Evolutionary conservation across 805 yeast species (phyloP), one percentile per base, ranked within the genome.

Genomic region (Barnettozyma wickerhamii): DNA sequence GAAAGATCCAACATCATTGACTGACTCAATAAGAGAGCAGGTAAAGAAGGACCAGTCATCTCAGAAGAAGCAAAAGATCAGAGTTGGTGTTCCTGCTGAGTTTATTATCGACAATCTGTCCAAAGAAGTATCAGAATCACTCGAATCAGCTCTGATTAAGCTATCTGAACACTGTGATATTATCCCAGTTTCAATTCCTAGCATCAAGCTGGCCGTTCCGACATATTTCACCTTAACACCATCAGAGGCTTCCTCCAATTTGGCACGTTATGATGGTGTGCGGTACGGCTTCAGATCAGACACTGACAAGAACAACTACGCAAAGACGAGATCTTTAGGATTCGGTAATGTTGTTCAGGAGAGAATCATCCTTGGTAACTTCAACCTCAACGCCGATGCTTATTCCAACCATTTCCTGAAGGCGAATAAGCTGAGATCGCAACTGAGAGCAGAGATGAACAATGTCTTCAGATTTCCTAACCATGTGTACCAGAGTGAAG

Each of bases 241-340:
- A 0, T 84, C 96, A 0, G 99, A 93, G 56, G 98, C 97, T 0
- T 81, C 95, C 1, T 91, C 98, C 0, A 93, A 93, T 56, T 69
- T 93, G 36, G 76, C 96, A 1, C 69, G 97, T 24, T 93, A 74
- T 56, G 99, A 93, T 62, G 99, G 99, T 3, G 66, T 90, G 17
- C 69, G 97, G 41, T 93, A 82, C 57, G 98, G 98, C 0, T 62
- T 55, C 41, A 66, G 84, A 29, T 67, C 73, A 1, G 60, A 55
- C 23, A 46, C 49, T 4, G 72, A 63, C 27, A 54, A 55, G 17
- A 60, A 69, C 23, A 62, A 72, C n/a, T 78, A 72, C 51, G 72
- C 75, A 1, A 64, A 69, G 3, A 84, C 93, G 2, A 70, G 98
- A 46, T 53, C 75, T 1, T 52, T 52, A 6, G 84, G 83, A 0